Base-by-base conservation (phyloP, 306 rosid genomes). In the Castanea sativa region DNA sequence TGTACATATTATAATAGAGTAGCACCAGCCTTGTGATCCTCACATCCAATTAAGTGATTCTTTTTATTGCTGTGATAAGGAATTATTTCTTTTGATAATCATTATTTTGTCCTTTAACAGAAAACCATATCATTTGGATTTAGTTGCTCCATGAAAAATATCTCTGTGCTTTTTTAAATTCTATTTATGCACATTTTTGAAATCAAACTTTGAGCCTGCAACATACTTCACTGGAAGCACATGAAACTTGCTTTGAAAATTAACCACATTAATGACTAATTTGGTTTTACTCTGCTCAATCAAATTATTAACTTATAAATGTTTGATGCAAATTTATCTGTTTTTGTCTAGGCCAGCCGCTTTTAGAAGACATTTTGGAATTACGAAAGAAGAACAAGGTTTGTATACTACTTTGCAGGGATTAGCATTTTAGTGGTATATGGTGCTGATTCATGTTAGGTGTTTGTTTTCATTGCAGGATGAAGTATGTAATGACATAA, bases 401-500 rank as follows among this genome's bases (percentile, higher is more conserved):
- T 23, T 23, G 23, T 23, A 23, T 23, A 23, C 23, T 23, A 23
- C 60, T 69, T 65, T 41, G 23, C 68, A 33, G 23, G 61, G 71
- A 64, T 38, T 74, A 52, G 11, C 59, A n/a, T 63, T 51, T 75
- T 56, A 76, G 65, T 23, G 38, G 58, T 65, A 3, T 51, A 14
- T 73, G 53, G 69, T 67, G 56, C 77, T 81, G 33, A 77, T 58
- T n/a, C 68, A 45, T 38, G 35, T 25, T 32, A 67, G 21, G 5
- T 69, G 71, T 55, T 73, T 56, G 70, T 75, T 72, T 68, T 78
- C 73, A 27, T 23, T 69, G 32, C 92, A 93, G 96, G 91, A 75
- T 75, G 92, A 90, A 87, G 83, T 69, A 73, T 95, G 98, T 72
- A 90, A 84, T 38, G 94, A 91, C 59, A 83, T 19, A 80, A 83